Evolutionary conservation across 768 basidiomycete genomes (phyloP).

Genomic region (Clavaria fumosa): DNA sequence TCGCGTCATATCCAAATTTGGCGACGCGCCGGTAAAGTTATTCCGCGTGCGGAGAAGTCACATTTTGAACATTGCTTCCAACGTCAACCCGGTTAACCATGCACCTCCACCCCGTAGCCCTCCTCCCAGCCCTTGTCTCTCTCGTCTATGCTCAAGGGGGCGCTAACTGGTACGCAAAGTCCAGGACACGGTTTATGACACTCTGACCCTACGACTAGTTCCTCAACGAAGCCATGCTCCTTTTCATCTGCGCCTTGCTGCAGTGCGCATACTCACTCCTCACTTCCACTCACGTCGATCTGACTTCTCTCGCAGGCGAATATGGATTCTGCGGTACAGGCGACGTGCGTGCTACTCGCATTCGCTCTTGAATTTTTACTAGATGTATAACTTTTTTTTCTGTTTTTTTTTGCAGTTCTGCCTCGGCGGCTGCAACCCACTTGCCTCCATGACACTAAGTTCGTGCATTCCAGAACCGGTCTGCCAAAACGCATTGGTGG

Average conservation of each 20-base stretch:
- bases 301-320: conserved; percentile 23
- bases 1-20: too few species aligned
- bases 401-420: conserved; percentile 38
- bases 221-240: conserved; percentile 29
- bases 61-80: too few species aligned
- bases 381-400: conserved; percentile 2
- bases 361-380: background rate
- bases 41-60: too few species aligned
- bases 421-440: conserved; percentile 76
- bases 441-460: conserved; percentile 41
- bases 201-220: conserved; percentile 22
- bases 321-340: conserved; percentile 37
- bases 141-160: too few species aligned
- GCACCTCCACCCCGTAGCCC: too few species aligned
- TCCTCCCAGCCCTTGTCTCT: too few species aligned
- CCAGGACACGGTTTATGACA: too few species aligned
- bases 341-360: conserved; percentile 20
- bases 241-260: conserved; percentile 34
- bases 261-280: conserved; percentile 22
- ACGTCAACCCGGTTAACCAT: too few species aligned
- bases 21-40: too few species aligned
- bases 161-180: too few species aligned
- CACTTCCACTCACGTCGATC: conserved; percentile 1
- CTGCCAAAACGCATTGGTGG: conserved; percentile 52
- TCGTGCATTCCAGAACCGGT: conserved; percentile 64